Base-by-base conservation (phyloP, 805 yeast species). In the Vanderwaltozyma verrucispora region DNA sequence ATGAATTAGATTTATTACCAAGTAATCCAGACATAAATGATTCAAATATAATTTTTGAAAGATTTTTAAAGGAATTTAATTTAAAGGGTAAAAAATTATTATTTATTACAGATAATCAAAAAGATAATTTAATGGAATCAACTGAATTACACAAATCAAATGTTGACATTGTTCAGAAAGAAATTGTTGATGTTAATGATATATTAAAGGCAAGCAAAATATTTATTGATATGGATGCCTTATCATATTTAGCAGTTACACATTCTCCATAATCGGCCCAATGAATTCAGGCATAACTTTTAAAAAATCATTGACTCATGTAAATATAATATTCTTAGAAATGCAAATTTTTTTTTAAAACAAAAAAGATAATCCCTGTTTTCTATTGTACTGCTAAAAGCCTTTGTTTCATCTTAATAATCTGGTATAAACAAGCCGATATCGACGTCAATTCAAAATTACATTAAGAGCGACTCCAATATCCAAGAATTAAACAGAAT, bases 141-240 rank as follows among this genome's bases (percentile, higher is more conserved):
- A 72, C 84, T 9, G 73, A 69, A 34, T 53, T 59, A 33, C 67
- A 65, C 49, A 72, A 73, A 43, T 59, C 62, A 23, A 74, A 71
- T 49, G 72, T 83, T 32, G 80, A 71, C 42, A 75, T 87, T 25
- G 62, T 82, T 43, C 74, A 76, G 45, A 78, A 80, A 56, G 94
- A 85, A 51, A 81, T 80, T 17, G 74, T 86, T 27, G 83, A 80
- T 54, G 89, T 88, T 15, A 76, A 88, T 61, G 95, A 87, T 56
- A 51, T 88, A 36, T 71, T 88, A 44, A 80, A 76, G 61, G 89
- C 96, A 12, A 73, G 80, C 50, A 72, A 85, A 46, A 65, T 87
- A 41, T 74, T 75, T 48, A 72, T 87, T 41, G 95, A 86, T 60
- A 64, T 73, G 48, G 65, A 65, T 18, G 88, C 95, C 2, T 71